Evolutionary conservation across 345 rosid species (phyloP), one percentile per base, ranked within the genome.

Genomic region (Eucalyptus erythrocorys): DNA sequence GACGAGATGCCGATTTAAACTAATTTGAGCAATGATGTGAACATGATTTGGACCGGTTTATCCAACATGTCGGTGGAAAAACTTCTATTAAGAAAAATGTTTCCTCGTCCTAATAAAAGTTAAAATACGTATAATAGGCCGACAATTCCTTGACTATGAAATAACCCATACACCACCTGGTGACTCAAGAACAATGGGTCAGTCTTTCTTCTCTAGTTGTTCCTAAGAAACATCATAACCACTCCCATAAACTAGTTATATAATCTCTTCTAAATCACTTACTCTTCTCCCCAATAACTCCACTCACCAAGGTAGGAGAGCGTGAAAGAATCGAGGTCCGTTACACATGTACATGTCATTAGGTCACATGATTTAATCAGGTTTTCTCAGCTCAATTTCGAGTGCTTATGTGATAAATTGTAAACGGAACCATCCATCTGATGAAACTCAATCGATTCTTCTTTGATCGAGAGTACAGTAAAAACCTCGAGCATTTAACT

Each of bases 141-240:
- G 10, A 2, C 26, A 51, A 0, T 21, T 51, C 10, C 26, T 51
- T 8, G 26, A 51, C 10, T 51, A 21, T 21, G 26, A 51, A 51
- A 51, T 51, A 51, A 51, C 57, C 57, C 57, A 51, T 51, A 26
- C 57, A 51, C 57, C 26, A 51, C 57, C 57, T 3, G 0, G 5
- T 51, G 30, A 24, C 6, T 55, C 30, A 4, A 24, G 61, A 55
- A 4, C 30, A 55, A 1, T 55, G 6, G 0, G 0, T 55, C 1
- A 55, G 13, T 21, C 13, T 55, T 55, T 2, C 30, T 55, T 24
- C 6, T 55, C 30, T 22, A 1, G 3, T 24, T 55, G 30, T 24
- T 24, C 12, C 6, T 55, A 55, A 55, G 13, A 55, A 55, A 55
- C 1, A 55, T 10, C 27, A 2, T 55, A 22, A 55, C 1, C 30